Evolutionary conservation across 2,329 filamentous ascomycete genomes (phyloP).

Genomic region (Pezicula radicicola): DNA sequence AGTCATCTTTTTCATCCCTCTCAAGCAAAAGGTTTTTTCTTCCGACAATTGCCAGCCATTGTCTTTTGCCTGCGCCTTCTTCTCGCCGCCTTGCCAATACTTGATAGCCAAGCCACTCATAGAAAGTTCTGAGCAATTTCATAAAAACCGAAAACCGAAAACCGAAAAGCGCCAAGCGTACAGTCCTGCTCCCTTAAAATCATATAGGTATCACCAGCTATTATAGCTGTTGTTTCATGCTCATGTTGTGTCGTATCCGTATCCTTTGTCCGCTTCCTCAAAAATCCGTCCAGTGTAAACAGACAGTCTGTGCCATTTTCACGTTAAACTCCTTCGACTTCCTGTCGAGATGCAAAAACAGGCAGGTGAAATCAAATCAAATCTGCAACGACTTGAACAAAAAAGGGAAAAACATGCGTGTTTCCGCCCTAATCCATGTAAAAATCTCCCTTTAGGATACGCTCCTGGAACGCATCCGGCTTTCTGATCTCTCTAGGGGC

Average conservation of each 20-base stretch:
- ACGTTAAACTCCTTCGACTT: conserved; percentile 11
- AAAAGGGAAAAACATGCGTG: conserved; percentile 1
- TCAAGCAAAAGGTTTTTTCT: too few species aligned
- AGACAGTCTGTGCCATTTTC: conserved; percentile 3
- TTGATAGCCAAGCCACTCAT: too few species aligned
- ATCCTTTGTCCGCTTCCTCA: neutral
- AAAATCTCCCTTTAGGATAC: conserved; percentile 96
- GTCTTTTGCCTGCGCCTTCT: too few species aligned
- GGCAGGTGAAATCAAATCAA: neutral
- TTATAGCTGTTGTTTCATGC: neutral
- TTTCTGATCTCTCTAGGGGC: conserved; percentile 51
- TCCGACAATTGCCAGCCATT: too few species aligned
- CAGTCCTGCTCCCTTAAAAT: conserved; percentile 2
- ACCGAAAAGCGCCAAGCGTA: conserved; percentile 23
- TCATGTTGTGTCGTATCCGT: conserved; percentile 2
- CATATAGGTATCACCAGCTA: neutral
- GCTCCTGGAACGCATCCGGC: conserved; percentile 93
- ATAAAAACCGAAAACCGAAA: conserved; percentile 1
- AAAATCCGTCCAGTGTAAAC: neutral
- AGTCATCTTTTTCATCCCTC: too few species aligned
- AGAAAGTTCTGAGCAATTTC: neutral
- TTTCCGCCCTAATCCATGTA: conserved; percentile 74
- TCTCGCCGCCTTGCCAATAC: too few species aligned
- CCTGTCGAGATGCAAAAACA: conserved; percentile 1
- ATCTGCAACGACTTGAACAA: neutral